These are phyloP conservation scores for Shiraia bambusicola DNA, from an alignment of 2,329 filamentous ascomycete genomes.

Conservation along the genomic window DNA sequence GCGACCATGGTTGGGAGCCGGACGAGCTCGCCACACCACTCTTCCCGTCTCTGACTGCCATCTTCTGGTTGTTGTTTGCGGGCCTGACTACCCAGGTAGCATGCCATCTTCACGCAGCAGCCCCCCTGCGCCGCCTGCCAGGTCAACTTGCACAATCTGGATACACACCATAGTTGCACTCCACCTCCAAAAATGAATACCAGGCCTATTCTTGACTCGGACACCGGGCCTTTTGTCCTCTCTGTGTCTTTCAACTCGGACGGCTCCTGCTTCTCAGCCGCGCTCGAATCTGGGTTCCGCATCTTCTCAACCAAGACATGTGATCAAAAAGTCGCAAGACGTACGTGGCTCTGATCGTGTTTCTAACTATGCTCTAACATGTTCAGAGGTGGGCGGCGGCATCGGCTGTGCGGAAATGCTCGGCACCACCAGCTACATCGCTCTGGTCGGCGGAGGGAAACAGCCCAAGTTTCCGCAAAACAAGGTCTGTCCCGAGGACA, in stretches of 20 bases:
- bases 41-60: conserved; percentile 6
- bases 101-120: conserved; percentile 19
- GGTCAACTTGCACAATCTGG: conserved; percentile 8
- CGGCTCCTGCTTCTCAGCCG: conserved; percentile 81
- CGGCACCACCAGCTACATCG: conserved; percentile 81
- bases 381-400: conserved; percentile 57
- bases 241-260: conserved; percentile 86
- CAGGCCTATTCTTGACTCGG: conserved; percentile 77
- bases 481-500: conserved; percentile 59
- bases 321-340: conserved; percentile 34
- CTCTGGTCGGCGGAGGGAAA: conserved; percentile 83
- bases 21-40: conserved; percentile 8
- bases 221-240: conserved; percentile 71
- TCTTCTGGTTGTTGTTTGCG: conserved; percentile 20
- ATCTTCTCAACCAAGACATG: conserved; percentile 37
- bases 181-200: conserved; percentile 72
- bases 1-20: conserved; percentile 3
- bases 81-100: no score
- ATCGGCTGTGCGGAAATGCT: conserved; percentile 85
- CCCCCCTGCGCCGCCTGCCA: conserved; percentile 15
- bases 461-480: conserved; percentile 84
- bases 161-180: background rate
- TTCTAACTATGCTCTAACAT: conserved; percentile 14
- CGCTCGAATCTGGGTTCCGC: conserved; percentile 81
- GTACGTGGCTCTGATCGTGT: conserved; percentile 12